Conservation (phyloP, 2,329 filamentous ascomycete genomes). For the Aschersonia sp. region DNA sequence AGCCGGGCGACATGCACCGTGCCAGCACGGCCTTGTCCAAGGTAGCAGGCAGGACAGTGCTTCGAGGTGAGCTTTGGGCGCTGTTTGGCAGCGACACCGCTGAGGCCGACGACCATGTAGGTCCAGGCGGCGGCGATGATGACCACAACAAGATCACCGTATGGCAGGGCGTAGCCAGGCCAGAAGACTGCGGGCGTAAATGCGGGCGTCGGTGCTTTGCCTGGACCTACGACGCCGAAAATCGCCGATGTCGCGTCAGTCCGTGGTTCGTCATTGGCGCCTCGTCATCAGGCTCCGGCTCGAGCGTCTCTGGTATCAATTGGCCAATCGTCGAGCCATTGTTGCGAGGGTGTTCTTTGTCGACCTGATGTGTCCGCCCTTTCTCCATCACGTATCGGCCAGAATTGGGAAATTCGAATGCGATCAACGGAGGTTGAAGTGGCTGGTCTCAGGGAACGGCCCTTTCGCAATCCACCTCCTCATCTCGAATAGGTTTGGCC, state of each 20-base stretch:
- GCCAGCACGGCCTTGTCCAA: conserved; percentile 26
- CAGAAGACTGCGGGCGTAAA: conserved; percentile 26
- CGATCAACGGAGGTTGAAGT: too few species aligned
- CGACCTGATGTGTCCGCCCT: neutral
- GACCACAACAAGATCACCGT: conserved; percentile 15
- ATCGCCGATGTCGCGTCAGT: conserved; percentile 26
- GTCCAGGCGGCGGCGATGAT: conserved; percentile 33
- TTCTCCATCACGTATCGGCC: neutral
- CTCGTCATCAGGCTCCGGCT: neutral
- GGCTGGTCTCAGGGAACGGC: too few species aligned
- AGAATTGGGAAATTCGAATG: neutral
- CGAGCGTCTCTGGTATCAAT: conserved; percentile 16
- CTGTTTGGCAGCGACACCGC: conserved; percentile 24
- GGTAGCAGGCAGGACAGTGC: conserved; percentile 21
- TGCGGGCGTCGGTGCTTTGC: conserved; percentile 32
- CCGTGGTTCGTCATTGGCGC: conserved; percentile 35
- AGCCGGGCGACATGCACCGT: conserved; percentile 27
- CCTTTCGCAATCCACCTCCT: too few species aligned
- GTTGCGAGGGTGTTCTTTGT: conserved; percentile 4
- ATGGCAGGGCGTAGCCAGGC: conserved; percentile 19
- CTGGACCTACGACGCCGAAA: conserved; percentile 32
- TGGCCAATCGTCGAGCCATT: conserved; percentile 14
- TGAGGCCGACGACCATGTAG: conserved; percentile 33
- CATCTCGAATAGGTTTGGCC: too few species aligned
- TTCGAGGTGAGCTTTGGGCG: conserved; percentile 36